Base-by-base conservation (phyloP, 352 stramenopile species). In the Phytophthora kernoviae region DNA sequence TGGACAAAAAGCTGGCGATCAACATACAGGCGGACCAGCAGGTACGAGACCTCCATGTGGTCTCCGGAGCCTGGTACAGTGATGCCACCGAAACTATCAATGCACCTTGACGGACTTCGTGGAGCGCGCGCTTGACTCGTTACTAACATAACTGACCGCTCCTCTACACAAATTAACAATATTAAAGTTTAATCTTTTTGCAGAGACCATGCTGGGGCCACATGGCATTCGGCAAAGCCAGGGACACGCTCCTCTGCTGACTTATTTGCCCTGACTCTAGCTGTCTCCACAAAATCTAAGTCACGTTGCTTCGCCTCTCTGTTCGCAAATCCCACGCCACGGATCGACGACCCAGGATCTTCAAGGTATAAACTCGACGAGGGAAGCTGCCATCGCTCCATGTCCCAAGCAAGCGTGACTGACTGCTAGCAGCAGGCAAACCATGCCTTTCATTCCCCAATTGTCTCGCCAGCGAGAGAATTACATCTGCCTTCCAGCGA, bases 401-500 rank as follows among this genome's bases (percentile, higher is more conserved):
- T 43, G 37, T 43, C 37, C 37, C 37, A 15, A 43, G 37, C 37
- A 43, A 20, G 12, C 37, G 18, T 40, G 33, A 40, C 33, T 5
- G 33, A 5, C 4, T 15, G 10, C 33, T 14, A 40, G 33, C 33
- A 9, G 10, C 33, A 5, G 33, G 33, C 33, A 17, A 4, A 20
- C 15, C 37, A 34, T 43, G 18, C 11, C 24, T n/a, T n/a, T 62
- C 61, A 69, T 60, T 69, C 24, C 20, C 54, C 21, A 69, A 69
- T 69, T 52, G 55, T 30, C 61, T 69, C 61, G 47, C 32, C 10
- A 18, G 4, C 52, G 61, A 60, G 61, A 56, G 63, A 41, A 69
- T 65, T 65, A 69, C 61, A 26, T 42, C 45, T 62, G 27, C 36
- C 27, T 56, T 32, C 47, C 39, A 49, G 56, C 22, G 17, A 1